Base-by-base conservation (phyloP, 352 stramenopile genomes). In the Phytophthora palmivora region DNA sequence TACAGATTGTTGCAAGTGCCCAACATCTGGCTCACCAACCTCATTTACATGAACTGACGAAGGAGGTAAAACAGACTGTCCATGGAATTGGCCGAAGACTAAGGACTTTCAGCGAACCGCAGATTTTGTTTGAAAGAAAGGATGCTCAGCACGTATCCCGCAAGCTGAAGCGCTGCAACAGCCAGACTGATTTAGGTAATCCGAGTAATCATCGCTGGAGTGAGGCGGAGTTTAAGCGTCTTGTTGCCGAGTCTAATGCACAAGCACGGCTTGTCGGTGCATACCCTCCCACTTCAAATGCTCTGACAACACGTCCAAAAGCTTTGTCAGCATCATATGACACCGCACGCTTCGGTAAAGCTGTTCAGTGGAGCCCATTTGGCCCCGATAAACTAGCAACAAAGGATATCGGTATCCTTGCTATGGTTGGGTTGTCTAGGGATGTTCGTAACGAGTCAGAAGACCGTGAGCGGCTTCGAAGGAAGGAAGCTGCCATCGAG, bases 1-100 rank as follows among this genome's bases (percentile, higher is more conserved):
- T 94, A 8, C 83, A 93, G 47, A 94, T 95, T 43, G 84, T 93
- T 22, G 70, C 84, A 9, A 92, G 82, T 19, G 84, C 87, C 2
- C 86, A 94, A 62, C 86, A 92, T 51, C 71, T 92, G 9, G 82
- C 78, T 0, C 84, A 93, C 21, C 80, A 92, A 50, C 76, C 83
- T 3, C 81, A 87, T 42, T 64, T 92, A 5, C 70, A 91, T 45
- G 72, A 71, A 19, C 18, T 80, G 51, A 73, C 55, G 15, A 81
- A 77, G 53, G 73, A 78, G n/a, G 64, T 72, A 3, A 82, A 75
- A 36, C 69, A 72, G n/a, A 72, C 56, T 39, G 63, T 58, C 3
- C 70, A 68, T 6, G 72, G 63, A 28, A 57, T 48, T 30, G 63
- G 72, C 14, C 70, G 61, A 7, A 69, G 69, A 42, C 24, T 79